Conservation (phyloP, 768 basidiomycete genomes). For the Panellus pusillus region DNA sequence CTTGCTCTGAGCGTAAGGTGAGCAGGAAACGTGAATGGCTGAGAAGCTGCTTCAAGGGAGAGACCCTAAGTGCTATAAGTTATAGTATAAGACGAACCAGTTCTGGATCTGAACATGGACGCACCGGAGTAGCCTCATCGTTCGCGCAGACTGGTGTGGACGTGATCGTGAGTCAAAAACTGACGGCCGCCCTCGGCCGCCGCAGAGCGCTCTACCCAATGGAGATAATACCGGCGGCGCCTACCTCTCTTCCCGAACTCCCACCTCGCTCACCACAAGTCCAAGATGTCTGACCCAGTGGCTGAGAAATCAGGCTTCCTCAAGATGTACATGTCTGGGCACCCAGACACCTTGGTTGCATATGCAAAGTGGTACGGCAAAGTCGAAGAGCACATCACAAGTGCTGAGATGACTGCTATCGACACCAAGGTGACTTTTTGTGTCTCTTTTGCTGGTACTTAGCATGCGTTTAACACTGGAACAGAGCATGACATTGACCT, state of each 20-base stretch:
- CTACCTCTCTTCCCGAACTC: background rate
- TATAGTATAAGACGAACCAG: background rate
- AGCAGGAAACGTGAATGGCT: conserved; percentile 62
- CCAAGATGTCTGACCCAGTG: conserved; percentile 53
- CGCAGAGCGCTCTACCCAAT: background rate
- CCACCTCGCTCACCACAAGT: background rate
- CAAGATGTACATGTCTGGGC: conserved; percentile 81
- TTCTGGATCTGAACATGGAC: background rate
- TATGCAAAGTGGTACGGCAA: conserved; percentile 80
- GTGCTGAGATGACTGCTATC: conserved; percentile 71
- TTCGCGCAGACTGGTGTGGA: too few relatives aligned
- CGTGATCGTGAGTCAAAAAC: background rate
- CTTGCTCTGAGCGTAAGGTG: conserved; percentile 58
- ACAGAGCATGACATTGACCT: conserved; percentile 71
- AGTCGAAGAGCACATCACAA: conserved; percentile 50
- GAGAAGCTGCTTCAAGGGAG: conserved; percentile 42
- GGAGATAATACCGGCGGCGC: background rate
- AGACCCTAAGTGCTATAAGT: conserved; percentile 38
- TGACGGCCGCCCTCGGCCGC: too few relatives aligned
- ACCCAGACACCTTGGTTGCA: conserved; percentile 82
- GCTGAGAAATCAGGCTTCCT: conserved; percentile 75
- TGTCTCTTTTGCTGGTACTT: background rate
- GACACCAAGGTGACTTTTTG: conserved; percentile 49
- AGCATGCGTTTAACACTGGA: too few relatives aligned
- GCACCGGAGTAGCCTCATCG: conserved; percentile 9